Percentiles rank a stretch among this genome's conserved stretches.
Conservation (phyloP, 78 protist genomes). For the Protostelium mycophagum region DNA sequence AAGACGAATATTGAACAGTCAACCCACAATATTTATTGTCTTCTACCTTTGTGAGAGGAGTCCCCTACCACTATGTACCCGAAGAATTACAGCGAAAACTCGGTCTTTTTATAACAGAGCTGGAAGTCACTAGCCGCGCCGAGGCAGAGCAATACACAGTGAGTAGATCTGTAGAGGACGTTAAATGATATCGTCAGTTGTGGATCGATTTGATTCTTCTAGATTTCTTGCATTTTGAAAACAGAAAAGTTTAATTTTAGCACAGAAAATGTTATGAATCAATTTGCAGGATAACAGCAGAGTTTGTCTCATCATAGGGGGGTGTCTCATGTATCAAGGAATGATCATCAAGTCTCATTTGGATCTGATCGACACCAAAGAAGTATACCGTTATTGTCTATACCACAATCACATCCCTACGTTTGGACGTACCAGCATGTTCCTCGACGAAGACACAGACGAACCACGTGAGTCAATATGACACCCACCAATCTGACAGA, state of each 20-base stretch:
- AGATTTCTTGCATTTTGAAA: no score
- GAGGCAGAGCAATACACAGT: neutral
- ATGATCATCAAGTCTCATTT: neutral
- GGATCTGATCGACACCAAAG: neutral
- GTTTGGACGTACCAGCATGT: neutral
- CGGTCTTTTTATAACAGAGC: neutral
- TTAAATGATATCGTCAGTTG: no score
- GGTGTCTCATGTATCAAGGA: neutral
- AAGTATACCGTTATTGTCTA: neutral
- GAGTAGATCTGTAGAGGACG: no score
- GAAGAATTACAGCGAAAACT: neutral
- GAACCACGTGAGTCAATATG: no score
- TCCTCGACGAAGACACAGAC: no score
- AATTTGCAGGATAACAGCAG: neutral
- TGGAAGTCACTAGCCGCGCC: neutral
- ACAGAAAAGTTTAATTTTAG: no score
- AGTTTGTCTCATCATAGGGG: neutral
- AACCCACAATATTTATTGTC: neutral
- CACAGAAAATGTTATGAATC: neutral
- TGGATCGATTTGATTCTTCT: no score
- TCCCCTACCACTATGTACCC: neutral
- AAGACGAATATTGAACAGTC: neutral
- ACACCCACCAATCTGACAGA: no score
- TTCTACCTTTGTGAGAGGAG: neutral
- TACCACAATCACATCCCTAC: neutral